These are phyloP conservation scores for Phoma sp. DNA, from an alignment of 2,329 filamentous ascomycete species.

Conservation along the genomic window DNA sequence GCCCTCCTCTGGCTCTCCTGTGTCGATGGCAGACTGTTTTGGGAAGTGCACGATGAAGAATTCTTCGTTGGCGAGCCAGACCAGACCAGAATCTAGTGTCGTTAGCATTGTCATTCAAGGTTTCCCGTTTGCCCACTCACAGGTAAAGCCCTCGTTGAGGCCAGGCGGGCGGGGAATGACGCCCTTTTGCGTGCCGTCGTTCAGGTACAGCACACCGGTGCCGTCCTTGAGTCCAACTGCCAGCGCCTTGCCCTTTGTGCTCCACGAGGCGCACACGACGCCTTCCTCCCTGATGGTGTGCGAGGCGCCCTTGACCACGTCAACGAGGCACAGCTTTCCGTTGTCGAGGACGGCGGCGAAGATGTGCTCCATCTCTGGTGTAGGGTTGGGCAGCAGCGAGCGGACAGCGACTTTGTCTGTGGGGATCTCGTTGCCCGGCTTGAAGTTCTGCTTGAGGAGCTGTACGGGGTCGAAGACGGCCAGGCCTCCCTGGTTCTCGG, in stretches of 20 bases:
- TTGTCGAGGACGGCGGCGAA: constrained; percentile 81
- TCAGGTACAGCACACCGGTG: constrained; percentile 80
- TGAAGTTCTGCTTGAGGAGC: constrained; percentile 65
- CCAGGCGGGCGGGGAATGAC: constrained; percentile 78
- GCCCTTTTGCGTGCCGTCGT: constrained; percentile 76
- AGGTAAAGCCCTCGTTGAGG: constrained; percentile 68
- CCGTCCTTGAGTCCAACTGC: constrained; percentile 86
- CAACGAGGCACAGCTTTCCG: constrained; percentile 83
- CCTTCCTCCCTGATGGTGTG: constrained; percentile 69
- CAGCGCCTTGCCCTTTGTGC: constrained; percentile 88
- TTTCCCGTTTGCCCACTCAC: constrained; percentile 55
- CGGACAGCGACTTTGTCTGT: constrained; percentile 79
- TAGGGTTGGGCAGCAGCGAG: constrained; percentile 80
- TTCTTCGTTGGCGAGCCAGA: constrained; percentile 87
- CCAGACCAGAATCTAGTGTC: constrained; percentile 72
- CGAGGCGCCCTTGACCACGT: constrained; percentile 67
- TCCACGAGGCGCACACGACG: constrained; percentile 89
- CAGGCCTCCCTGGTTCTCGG: constrained; percentile 80
- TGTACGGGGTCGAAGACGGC: constrained; percentile 78
- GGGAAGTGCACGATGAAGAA: constrained; percentile 75
- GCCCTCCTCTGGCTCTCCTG: constrained; percentile 61
- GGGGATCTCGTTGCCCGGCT: constrained; percentile 74
- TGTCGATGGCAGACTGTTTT: constrained; percentile 52
- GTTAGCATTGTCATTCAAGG: constrained; percentile 3
- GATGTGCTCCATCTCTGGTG: constrained; percentile 71